Evolutionary conservation across 257 asterid genomes (phyloP), one percentile per base, ranked within the genome.

Genomic region (Fraxinus anomala): DNA sequence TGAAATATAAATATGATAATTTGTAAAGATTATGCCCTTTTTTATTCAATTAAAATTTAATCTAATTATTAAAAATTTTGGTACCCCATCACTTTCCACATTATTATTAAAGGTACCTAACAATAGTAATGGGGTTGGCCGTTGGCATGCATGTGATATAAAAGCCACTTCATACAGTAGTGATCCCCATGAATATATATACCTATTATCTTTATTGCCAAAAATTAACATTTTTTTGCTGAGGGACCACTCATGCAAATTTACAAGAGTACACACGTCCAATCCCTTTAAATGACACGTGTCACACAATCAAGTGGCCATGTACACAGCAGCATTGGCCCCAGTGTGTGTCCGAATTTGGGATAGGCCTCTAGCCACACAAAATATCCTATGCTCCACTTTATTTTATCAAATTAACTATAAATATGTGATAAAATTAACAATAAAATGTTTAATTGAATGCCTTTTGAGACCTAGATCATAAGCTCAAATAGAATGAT

Each of bases 131-230:
- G 85, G 75, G 28, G 85, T 74, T 80, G 86, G 85, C 86, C 79
- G 36, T 39, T 76, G 51, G 0, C 75, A 73, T 84, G 83, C 90
- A 86, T 86, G 90, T 88, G 92, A 86, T 31, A 17, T 3, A 67
- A 82, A 70, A 77, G 63, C 77, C 49, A 39, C 66, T 79, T 42
- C 83, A 73, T 5, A 37, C 65, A 72, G 71, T 36, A 75, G 67
- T 78, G 85, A 83, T 76, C 80, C 79, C 83, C 89, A 85, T 82
- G 86, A 85, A 73, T 82, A 74, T 28, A 74, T 28, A 54, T 80
- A 68, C 30, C 67, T 59, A 21, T 59, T n/a, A 70, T 82, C 81
- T 42, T 82, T 80, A 47, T 70, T 28, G 36, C 78, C 37, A 67
- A 6, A 47, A 61, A 70, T 81, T 23, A 79, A 68, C 47, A 24